A percentile compares a stretch with the other conserved stretches of the same genome.
Evolutionary conservation across 352 stramenopile species (phyloP).

Genomic region (Blastocystis sp.): DNA sequence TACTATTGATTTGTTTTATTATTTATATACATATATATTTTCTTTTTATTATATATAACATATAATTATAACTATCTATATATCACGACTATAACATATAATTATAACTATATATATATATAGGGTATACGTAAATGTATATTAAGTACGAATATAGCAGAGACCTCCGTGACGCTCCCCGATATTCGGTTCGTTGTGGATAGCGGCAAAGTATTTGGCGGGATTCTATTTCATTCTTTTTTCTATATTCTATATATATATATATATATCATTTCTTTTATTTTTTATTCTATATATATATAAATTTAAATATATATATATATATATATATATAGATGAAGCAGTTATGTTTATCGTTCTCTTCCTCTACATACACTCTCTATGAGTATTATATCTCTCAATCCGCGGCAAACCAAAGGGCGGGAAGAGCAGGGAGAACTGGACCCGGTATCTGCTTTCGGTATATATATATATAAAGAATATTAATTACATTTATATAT

Average conservation of each 20-base stretch:
- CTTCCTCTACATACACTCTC: conserved; percentile 35
- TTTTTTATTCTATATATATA: too few species aligned
- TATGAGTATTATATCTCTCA: conserved; percentile 60
- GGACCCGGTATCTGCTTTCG: conserved; percentile 63
- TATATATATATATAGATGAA: conserved; percentile 17
- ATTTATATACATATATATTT: conserved; percentile 44
- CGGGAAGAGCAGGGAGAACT: too few species aligned
- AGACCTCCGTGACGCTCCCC: conserved; percentile 94
- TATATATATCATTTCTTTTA: too few species aligned
- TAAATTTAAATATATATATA: too few species aligned
- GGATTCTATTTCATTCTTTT: neutral
- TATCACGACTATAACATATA: too few species aligned
- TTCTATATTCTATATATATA: too few species aligned
- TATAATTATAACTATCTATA: too few species aligned
- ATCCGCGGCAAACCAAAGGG: conserved; percentile 55
- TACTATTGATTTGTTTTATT: neutral
- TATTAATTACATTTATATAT: too few species aligned
- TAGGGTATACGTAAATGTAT: conserved; percentile 39
- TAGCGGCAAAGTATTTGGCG: conserved; percentile 56
- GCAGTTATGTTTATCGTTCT: conserved; percentile 3
- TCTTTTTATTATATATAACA: too few species aligned
- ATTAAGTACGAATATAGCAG: conserved; percentile 74
- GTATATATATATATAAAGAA: too few species aligned
- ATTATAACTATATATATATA: neutral
- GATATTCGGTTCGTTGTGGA: conserved; percentile 89